Base-by-base conservation (phyloP, 23 red algal species). In the Gracilaria gracilis region DNA sequence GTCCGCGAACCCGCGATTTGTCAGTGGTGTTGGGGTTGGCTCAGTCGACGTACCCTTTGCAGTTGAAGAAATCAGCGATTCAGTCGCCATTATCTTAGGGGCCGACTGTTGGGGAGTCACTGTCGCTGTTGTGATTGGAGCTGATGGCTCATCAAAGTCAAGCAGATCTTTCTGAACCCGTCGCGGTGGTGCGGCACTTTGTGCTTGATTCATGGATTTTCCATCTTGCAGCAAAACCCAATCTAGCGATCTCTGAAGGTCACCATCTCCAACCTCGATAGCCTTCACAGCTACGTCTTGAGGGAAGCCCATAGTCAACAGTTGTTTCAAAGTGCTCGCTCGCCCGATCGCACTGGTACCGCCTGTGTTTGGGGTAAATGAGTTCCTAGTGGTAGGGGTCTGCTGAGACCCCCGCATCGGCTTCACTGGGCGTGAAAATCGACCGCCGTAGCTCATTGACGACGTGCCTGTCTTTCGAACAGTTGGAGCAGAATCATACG, bases 271-370 rank as follows among this genome's bases (percentile, higher is more conserved):
- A 39, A 42, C 81, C 36, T 86, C 80, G 11, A 85, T 54, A 29
- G 90, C 90, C 13, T 65, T 64, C 2, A 73, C 66, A 23, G 90
- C 80, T 21, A 93, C 35, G 37, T 85, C 81, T 23, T 48, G 57
- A 35, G 90, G 49, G 19, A 93, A 93, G 27, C 90, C 90, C 90
- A 93, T 93, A 17, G 83, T 70, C 23, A 93, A 54, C 12, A 93
- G 55, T 55, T 86, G 64, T n/a, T 85, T 76, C 50, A 93, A 74
- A 16, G 90, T 86, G 33, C 47, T 86, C 37, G 90, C 90, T 48
- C 81, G 38, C 37, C 70, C 70, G 17, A 85, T 34, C 1, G 81
- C 57, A 79, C 67, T 85, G 23, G 17, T 34, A 23, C 24, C 35
- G 21, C 46, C 48, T 29, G 70, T 49, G 33, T 33, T 33, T 33